Evolutionary conservation across 1,139 yeast species (phyloP).

Genomic region (Geotrichum bryndzae): DNA sequence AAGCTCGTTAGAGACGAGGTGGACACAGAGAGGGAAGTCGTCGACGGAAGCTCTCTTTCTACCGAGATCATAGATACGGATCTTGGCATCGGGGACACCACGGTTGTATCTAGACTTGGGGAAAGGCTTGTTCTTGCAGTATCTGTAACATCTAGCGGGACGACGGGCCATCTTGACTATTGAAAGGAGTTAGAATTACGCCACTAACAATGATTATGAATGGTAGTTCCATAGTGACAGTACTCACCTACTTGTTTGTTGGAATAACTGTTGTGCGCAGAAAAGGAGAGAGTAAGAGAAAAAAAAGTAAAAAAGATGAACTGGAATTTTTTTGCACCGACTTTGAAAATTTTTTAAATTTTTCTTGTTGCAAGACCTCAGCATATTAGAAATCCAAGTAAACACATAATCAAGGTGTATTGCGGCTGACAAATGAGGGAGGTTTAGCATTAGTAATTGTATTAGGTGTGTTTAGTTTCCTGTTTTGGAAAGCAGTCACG

Average conservation of each 20-base stretch:
- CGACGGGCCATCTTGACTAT: conserved; percentile 93
- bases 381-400: background rate
- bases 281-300: background rate
- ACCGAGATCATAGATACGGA: conserved; percentile 98
- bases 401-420: background rate
- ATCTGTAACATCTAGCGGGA: conserved; percentile 99
- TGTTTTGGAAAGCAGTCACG: conserved; percentile 3
- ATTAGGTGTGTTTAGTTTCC: background rate
- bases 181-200: background rate
- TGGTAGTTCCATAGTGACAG: background rate
- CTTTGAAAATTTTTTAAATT: conserved; percentile 3
- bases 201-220: background rate
- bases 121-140: conserved; percentile 99
- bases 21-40: conserved; percentile 99
- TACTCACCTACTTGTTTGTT: conserved; percentile 6
- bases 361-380: background rate
- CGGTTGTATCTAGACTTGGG: conserved; percentile 99
- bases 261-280: conserved; percentile 1
- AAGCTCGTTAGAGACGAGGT: conserved; percentile 97
- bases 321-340: conserved; percentile 2
- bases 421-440: background rate
- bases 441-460: background rate
- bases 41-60: conserved; percentile 99
- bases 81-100: conserved; percentile 99
- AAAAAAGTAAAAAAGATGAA: conserved; percentile 2